These are phyloP conservation scores for Klebsormidium nitens DNA, from an alignment of 139 green algal species.

Conservation along the genomic window DNA sequence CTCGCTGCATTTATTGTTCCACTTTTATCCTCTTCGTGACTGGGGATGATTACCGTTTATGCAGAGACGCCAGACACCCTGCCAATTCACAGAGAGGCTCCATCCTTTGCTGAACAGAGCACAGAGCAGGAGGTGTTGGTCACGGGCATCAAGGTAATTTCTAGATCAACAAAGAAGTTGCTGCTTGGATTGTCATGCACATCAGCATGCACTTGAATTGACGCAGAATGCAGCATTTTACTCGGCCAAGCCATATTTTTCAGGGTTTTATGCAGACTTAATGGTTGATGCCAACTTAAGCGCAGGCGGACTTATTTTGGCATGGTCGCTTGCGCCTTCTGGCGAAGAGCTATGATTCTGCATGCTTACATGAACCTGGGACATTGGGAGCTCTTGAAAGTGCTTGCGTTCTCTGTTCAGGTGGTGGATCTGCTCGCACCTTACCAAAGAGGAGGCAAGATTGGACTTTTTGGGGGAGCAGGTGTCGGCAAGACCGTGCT, in stretches of 20 bases:
- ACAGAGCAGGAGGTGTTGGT: slow-evolving; percentile 96
- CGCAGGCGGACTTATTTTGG: too few species aligned
- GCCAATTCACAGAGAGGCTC: slow-evolving; percentile 95
- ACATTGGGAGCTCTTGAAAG: not conserved
- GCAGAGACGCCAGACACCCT: slow-evolving; percentile 69
- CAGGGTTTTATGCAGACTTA: too few species aligned
- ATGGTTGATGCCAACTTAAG: too few species aligned
- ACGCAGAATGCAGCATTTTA: not conserved
- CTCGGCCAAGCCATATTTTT: too few species aligned
- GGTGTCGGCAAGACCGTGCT: slow-evolving; percentile 99
- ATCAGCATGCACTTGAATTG: not conserved
- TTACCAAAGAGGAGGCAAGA: slow-evolving; percentile 98
- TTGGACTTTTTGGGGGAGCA: slow-evolving; percentile 97
- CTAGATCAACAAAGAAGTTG: not conserved
- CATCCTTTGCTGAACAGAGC: slow-evolving; percentile 88
- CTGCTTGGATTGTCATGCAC: not conserved
- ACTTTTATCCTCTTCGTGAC: slow-evolving; percentile 2
- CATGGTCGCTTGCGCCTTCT: too few species aligned
- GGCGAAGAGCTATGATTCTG: not conserved
- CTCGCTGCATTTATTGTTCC: slow-evolving; percentile 1
- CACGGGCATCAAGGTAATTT: slow-evolving; percentile 95
- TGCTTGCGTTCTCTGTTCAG: slow-evolving; percentile 40
- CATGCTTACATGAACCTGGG: not conserved
- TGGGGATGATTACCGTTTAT: not conserved
- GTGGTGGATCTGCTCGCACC: slow-evolving; percentile 97